Evolutionary conservation across 768 basidiomycete genomes (phyloP).

Genomic region (Tylopilus rubrobrunneus): DNA sequence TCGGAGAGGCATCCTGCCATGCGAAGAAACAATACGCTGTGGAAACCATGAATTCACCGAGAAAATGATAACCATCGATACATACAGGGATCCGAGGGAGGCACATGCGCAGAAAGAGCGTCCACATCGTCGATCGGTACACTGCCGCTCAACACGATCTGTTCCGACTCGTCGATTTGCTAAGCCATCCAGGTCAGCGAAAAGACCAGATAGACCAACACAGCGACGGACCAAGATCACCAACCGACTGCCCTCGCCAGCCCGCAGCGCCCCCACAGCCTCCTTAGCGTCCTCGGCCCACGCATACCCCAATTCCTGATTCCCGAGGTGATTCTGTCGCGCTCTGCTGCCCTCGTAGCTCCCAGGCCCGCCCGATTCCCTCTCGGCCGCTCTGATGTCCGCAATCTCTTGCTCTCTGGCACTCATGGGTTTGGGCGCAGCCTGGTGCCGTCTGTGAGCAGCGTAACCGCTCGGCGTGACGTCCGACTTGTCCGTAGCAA

Average conservation of each 20-base stretch:
- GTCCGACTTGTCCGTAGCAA: slow-evolving; percentile 71
- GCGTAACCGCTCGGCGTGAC: slow-evolving; percentile 67
- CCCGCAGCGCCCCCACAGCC: slow-evolving; percentile 57
- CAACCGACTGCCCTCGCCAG: slow-evolving; percentile 45
- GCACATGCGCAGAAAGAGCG: slow-evolving; percentile 46
- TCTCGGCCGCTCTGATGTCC: slow-evolving; percentile 73
- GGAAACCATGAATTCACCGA: background rate
- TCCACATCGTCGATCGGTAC: slow-evolving; percentile 38
- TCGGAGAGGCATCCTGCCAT: slow-evolving; percentile 49
- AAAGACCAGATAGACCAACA: background rate
- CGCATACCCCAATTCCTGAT: slow-evolving; percentile 52
- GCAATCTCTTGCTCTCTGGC: slow-evolving; percentile 79
- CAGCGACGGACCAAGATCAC: slow-evolving; percentile 58
- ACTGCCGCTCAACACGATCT: slow-evolving; percentile 50
- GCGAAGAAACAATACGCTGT: slow-evolving; percentile 61
- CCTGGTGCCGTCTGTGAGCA: slow-evolving; percentile 64
- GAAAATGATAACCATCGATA: background rate
- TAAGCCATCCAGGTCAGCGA: slow-evolving; percentile 23
- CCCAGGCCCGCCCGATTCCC: slow-evolving; percentile 39
- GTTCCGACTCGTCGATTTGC: slow-evolving; percentile 64
- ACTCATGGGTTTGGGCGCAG: slow-evolving; percentile 80
- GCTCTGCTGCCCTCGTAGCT: slow-evolving; percentile 57
- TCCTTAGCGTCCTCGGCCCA: slow-evolving; percentile 67
- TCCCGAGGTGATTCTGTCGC: slow-evolving; percentile 53
- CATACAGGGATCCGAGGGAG: slow-evolving; percentile 54